Base-by-base conservation (phyloP, 768 basidiomycete genomes). In the Lyophyllum semitale region DNA sequence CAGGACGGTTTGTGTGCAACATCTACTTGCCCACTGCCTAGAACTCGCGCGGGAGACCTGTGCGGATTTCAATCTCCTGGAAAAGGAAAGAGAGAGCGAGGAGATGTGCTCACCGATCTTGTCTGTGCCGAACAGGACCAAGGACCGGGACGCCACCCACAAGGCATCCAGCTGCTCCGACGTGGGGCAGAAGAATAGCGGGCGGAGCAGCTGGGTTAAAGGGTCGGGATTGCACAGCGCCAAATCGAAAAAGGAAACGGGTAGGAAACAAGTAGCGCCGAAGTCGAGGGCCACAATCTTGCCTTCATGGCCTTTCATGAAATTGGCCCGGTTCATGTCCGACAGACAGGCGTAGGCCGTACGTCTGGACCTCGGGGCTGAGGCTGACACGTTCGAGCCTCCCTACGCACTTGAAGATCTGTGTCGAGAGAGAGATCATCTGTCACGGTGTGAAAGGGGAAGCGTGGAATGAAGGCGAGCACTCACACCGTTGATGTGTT, bases 71-170 rank as follows among this genome's bases (percentile, higher is more conserved):
- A n/a, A n/a, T n/a, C n/a, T n/a, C n/a, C n/a, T n/a, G n/a, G n/a
- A n/a, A n/a, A n/a, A n/a, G n/a, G n/a, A n/a, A n/a, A n/a, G n/a
- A n/a, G n/a, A n/a, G n/a, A n/a, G 75, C 95, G 81, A 1, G 95
- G 95, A 23, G 96, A 88, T 66, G 95, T 80, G 67, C 95, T 93
- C 83, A 88, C 89, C 13, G 87, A 93, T 11, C 93, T 93, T 1
- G 87, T 81, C n/a, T n/a, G n/a, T n/a, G n/a, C n/a, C n/a, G n/a
- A n/a, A n/a, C n/a, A n/a, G n/a, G n/a, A n/a, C n/a, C n/a, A n/a
- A n/a, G n/a, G n/a, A n/a, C n/a, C n/a, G n/a, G n/a, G n/a, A n/a
- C n/a, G n/a, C n/a, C n/a, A n/a, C n/a, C n/a, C n/a, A n/a, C n/a
- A n/a, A n/a, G n/a, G n/a, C n/a, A n/a, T n/a, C n/a, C n/a, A n/a